These are phyloP conservation scores for Phytophthora litchii DNA, from an alignment of 352 stramenopile genomes.

Conservation along the genomic window DNA sequence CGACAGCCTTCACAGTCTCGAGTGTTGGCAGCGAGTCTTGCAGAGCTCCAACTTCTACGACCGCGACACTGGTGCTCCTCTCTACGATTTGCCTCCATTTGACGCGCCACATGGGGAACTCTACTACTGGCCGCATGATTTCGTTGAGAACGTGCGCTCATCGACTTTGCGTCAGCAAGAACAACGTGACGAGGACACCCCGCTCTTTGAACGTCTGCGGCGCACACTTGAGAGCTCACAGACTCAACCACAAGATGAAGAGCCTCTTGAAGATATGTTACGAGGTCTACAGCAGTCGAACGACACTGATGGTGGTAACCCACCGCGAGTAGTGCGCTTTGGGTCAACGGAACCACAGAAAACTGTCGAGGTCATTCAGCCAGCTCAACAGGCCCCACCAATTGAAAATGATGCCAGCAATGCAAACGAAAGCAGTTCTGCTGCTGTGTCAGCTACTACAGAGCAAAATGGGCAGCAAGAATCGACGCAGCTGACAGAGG, in stretches of 20 bases:
- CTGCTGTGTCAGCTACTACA: neutral
- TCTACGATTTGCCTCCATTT: conserved; percentile 14
- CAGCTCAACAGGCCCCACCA: conserved; percentile 9
- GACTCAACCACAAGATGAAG: conserved; percentile 15
- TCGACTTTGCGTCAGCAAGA: conserved; percentile 28
- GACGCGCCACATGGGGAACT: conserved; percentile 29
- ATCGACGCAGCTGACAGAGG: conserved; percentile 6
- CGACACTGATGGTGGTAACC: neutral
- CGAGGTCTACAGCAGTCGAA: conserved; percentile 12
- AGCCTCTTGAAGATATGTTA: conserved; percentile 35
- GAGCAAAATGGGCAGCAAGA: conserved; percentile 1
- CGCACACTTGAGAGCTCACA: conserved; percentile 17
- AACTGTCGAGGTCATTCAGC: conserved; percentile 21
- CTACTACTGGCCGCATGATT: conserved; percentile 47
- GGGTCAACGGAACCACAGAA: conserved; percentile 19
- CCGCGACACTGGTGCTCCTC: conserved; percentile 13
- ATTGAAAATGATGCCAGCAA: conserved; percentile 6
- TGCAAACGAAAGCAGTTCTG: neutral
- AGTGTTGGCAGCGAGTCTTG: conserved; percentile 43
- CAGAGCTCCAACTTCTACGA: conserved; percentile 41
- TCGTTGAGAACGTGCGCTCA: conserved; percentile 33
- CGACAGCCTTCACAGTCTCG: conserved; percentile 37
- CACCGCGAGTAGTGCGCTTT: conserved; percentile 21
- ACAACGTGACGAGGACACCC: conserved; percentile 4
- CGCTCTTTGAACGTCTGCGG: conserved; percentile 25